A percentile compares a stretch with the other conserved stretches of the same genome.
Conservation (phyloP, 306 rosid species). For the Cucurbita argyrosperma region DNA sequence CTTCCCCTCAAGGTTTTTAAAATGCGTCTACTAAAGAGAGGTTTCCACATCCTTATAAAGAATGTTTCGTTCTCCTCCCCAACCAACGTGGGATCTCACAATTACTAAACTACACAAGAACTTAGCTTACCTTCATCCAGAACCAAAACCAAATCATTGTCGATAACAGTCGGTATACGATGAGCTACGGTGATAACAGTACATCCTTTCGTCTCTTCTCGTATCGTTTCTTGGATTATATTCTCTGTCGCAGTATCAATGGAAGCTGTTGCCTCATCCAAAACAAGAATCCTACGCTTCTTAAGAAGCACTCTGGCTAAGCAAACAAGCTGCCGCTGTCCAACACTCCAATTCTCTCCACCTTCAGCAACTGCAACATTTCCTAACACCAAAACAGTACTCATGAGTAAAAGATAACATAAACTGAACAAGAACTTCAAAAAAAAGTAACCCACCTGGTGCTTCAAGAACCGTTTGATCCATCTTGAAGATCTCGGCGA, state of each 20-base stretch:
- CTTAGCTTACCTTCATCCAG: slow-evolving; percentile 52
- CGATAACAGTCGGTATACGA: slow-evolving; percentile 71
- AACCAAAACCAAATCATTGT: slow-evolving; percentile 70
- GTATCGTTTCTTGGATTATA: slow-evolving; percentile 64
- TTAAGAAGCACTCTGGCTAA: slow-evolving; percentile 70
- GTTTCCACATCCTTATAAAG: too few relatives aligned
- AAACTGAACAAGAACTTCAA: background rate
- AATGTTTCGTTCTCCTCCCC: too few relatives aligned
- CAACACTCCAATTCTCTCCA: slow-evolving; percentile 96
- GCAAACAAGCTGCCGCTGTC: slow-evolving; percentile 90
- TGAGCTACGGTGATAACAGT: slow-evolving; percentile 86
- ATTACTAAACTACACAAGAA: background rate
- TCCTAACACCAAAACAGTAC: background rate
- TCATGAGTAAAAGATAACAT: background rate
- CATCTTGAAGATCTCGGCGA: slow-evolving; percentile 45
- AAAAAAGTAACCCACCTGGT: slow-evolving; percentile 39
- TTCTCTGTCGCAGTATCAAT: slow-evolving; percentile 69
- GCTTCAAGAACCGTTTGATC: slow-evolving; percentile 71
- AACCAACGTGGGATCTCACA: too few relatives aligned
- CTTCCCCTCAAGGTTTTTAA: too few relatives aligned
- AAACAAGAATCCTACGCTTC: slow-evolving; percentile 57
- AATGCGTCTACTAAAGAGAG: too few relatives aligned
- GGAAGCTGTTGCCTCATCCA: slow-evolving; percentile 95
- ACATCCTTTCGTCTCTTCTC: slow-evolving; percentile 58
- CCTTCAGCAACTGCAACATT: slow-evolving; percentile 60